Percentiles rank a stretch among this genome's conserved stretches.
Conservation (phyloP, 2,329 filamentous ascomycete species). For the Venturia pyrina region DNA sequence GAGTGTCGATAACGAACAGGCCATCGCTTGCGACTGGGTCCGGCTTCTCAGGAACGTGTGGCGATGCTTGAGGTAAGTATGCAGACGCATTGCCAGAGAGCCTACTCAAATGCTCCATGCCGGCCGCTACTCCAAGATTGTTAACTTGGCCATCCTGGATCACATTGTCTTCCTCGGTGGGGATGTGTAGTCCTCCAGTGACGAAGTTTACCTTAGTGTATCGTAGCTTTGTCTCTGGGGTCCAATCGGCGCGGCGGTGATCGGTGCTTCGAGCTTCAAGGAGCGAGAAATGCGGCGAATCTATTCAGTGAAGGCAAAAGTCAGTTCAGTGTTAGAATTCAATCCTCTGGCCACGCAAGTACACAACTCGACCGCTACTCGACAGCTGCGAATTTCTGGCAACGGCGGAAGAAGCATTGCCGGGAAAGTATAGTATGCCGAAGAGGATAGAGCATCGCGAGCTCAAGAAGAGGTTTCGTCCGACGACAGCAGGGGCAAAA, state of each 20-base stretch:
- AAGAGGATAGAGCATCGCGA: not conserved
- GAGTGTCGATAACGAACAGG: conserved; percentile 14
- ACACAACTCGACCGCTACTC: not conserved
- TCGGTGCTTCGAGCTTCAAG: conserved; percentile 48
- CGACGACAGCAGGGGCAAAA: not conserved
- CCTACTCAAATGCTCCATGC: not conserved
- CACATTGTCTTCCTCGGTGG: conserved; percentile 21
- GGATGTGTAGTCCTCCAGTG: conserved; percentile 41
- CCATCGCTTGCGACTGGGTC: not conserved
- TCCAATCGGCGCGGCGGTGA: conserved; percentile 37
- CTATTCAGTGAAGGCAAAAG: not conserved
- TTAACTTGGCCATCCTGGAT: not conserved
- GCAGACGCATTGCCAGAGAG: not conserved
- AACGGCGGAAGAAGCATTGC: not conserved
- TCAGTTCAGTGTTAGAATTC: not conserved
- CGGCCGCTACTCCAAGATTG: not conserved
- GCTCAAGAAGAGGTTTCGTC: not conserved
- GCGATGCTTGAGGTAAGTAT: not conserved
- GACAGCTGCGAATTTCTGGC: not conserved
- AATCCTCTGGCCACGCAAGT: not conserved
- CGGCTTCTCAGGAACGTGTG: not conserved
- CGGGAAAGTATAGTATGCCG: not conserved
- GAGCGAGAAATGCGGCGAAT: conserved; percentile 32
- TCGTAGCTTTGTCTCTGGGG: conserved; percentile 41
- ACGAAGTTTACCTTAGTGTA: conserved; percentile 49